Evolutionary conservation across 179 eudicot genomes (phyloP), one percentile per base, ranked within the genome.

Genomic region (Drosera spatulata): DNA sequence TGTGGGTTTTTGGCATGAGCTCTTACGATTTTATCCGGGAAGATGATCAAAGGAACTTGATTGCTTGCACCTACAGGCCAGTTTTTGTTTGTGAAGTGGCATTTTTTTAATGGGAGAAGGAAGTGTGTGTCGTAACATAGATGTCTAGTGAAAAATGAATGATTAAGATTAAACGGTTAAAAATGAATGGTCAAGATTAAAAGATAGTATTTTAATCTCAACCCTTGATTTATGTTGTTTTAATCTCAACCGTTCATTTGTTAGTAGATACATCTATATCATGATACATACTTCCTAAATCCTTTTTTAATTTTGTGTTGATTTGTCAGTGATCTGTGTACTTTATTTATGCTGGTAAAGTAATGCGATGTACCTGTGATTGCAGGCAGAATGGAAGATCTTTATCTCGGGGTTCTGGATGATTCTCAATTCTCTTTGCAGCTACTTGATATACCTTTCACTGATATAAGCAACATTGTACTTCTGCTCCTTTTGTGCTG

Each of bases 11-110:
- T 65, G 99, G 99, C 56, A 80, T 79, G 73, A 86, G 65, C 59
- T 89, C 96, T 7, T 93, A 86, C 75, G 90, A 75, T 59, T 65
- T 89, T 66, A 56, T 93, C 61, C 74, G 62, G 56, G 66, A 70
- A 50, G 58, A 67, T 6, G 73, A 69, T 50, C 66, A 71, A 56
- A 74, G 59, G 53, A 82, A 73, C 73, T 69, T 82, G 56, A 70
- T 93, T 79, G 95, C 88, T 75, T 93, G 99, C 82, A 82, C 67
- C 70, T 93, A 86, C 71, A 93, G 99, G 99, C 88, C 60, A 56
- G 62, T 60, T 55, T 61, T 38, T 57, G 46, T 61, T 15, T 22
- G 7, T 64, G 53, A 11, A 53, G 51, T 38, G 33, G 33, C 33
- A 22, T 22, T 22, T 41, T 47, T 2, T 63, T n/a, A 12, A 38